Evolutionary conservation across 148 eudicot species (phyloP).

Genomic region (Cornus florida): DNA sequence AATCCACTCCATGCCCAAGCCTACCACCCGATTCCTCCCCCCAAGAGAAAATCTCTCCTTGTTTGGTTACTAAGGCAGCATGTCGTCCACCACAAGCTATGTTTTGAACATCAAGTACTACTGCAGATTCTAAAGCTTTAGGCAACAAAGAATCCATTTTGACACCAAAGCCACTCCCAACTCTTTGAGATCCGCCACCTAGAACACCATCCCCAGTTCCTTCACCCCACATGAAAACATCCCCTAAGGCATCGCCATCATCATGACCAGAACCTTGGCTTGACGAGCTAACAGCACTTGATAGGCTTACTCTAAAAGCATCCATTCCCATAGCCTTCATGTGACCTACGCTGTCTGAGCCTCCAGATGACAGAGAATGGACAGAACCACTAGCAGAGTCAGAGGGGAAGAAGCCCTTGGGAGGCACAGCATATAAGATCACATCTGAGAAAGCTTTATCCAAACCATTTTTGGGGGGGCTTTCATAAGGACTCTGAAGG

Average conservation of each 20-base stretch:
- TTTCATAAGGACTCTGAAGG: conserved; percentile 79
- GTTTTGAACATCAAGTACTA: conserved; percentile 93
- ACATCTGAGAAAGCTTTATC: conserved; percentile 84
- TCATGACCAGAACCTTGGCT: conserved; percentile 99
- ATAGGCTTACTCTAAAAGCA: conserved; percentile 88
- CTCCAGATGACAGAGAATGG: conserved; percentile 86
- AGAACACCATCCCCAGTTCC: conserved; percentile 82
- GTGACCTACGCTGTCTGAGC: conserved; percentile 78
- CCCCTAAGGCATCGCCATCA: conserved; percentile 93
- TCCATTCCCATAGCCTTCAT: conserved; percentile 73
- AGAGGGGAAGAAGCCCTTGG: conserved; percentile 67
- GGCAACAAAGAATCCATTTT: conserved; percentile 88
- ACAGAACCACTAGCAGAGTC: conserved; percentile 73
- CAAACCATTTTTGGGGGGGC: conserved; percentile 81
- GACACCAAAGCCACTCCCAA: conserved; percentile 42
- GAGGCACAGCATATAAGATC: conserved; percentile 63
- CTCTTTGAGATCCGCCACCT: conserved; percentile 78
- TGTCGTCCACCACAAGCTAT: conserved; percentile 95
- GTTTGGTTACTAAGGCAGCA: conserved; percentile 92
- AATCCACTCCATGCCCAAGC: conserved; percentile 96
- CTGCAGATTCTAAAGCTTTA: conserved; percentile 92
- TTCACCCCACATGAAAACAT: conserved; percentile 98
- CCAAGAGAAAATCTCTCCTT: conserved; percentile 98
- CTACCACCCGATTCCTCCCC: conserved; percentile 94
- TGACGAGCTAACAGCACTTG: conserved; percentile 98